Evolutionary conservation across 2,329 filamentous ascomycete species (phyloP).

Genomic region (Arthrobotrys sphaeroides): DNA sequence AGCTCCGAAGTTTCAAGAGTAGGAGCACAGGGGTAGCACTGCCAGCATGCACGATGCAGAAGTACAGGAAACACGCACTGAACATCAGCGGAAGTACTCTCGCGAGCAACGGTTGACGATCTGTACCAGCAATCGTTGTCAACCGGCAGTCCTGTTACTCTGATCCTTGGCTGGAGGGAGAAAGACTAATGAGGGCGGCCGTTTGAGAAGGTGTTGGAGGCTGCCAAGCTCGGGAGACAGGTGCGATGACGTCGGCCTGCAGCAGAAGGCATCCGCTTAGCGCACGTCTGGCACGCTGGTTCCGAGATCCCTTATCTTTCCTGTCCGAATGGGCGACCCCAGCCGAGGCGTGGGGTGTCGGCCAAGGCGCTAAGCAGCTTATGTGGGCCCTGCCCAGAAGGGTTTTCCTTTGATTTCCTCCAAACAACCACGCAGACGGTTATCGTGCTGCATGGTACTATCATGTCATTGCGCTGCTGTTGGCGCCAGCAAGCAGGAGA

Average conservation of each 20-base stretch:
- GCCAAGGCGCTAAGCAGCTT: constrained; percentile 10
- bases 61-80: background rate
- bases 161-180: background rate
- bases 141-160: background rate
- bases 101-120: constrained; percentile 13
- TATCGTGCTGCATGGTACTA: constrained; percentile 27
- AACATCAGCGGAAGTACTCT: constrained; percentile 15
- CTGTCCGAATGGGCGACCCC: constrained; percentile 5
- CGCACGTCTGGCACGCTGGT: constrained; percentile 1
- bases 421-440: constrained; percentile 20
- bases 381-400: constrained; percentile 20
- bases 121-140: constrained; percentile 4
- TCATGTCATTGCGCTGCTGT: constrained; percentile 10
- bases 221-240: constrained; percentile 16
- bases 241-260: constrained; percentile 28
- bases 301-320: constrained; percentile 37
- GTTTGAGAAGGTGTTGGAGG: constrained; percentile 5
- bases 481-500: background rate
- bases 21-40: background rate
- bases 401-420: background rate
- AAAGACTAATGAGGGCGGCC: background rate
- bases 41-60: background rate
- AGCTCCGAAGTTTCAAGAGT: background rate
- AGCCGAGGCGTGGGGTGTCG: constrained; percentile 21
- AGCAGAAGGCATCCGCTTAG: constrained; percentile 15